phyloP scores from a whole-genome alignment of 2,329 filamentous ascomycete genomes.

The Colletotrichum simmondsii region DNA sequence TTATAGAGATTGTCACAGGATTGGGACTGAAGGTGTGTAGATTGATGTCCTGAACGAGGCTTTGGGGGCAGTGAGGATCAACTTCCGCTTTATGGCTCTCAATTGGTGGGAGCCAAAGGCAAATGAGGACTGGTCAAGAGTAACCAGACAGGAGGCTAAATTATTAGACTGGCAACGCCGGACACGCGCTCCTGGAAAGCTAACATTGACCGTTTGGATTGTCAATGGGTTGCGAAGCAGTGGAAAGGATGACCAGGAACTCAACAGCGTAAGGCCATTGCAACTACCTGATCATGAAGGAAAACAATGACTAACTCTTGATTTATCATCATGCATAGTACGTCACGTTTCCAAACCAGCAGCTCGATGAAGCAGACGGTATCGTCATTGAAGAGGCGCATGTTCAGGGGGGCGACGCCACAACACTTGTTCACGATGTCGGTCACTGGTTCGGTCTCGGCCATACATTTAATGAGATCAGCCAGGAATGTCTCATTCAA shows the following conservation, averaged over 20 bases:
- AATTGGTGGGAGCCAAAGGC: constrained; percentile 31
- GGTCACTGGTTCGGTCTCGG: constrained; percentile 35
- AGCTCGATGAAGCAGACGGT: constrained; percentile 19
- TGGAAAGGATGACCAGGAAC: not conserved
- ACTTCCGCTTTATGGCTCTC: constrained; percentile 25
- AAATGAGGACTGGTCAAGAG: constrained; percentile 19
- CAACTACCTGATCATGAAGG: not conserved
- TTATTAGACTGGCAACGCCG: constrained; percentile 22
- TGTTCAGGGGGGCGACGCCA: constrained; percentile 31
- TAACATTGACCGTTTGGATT: constrained; percentile 26
- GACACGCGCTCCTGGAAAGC: constrained; percentile 8
- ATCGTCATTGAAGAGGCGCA: constrained; percentile 24
- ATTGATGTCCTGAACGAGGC: constrained; percentile 22
- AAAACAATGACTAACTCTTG: not conserved
- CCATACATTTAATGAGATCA: constrained; percentile 30
- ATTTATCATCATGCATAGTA: constrained; percentile 12
- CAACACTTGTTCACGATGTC: constrained; percentile 42
- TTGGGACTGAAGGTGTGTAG: not conserved
- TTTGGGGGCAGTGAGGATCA: constrained; percentile 20
- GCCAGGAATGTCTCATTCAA: constrained; percentile 31
- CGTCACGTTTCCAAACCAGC: constrained; percentile 28
- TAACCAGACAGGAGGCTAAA: constrained; percentile 8
- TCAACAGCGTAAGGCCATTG: constrained; percentile 21
- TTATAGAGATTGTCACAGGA: not conserved
- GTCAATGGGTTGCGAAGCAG: constrained; percentile 1